phyloP scores from a whole-genome alignment of 257 asterid species.

The Solanum medicagineum region DNA sequence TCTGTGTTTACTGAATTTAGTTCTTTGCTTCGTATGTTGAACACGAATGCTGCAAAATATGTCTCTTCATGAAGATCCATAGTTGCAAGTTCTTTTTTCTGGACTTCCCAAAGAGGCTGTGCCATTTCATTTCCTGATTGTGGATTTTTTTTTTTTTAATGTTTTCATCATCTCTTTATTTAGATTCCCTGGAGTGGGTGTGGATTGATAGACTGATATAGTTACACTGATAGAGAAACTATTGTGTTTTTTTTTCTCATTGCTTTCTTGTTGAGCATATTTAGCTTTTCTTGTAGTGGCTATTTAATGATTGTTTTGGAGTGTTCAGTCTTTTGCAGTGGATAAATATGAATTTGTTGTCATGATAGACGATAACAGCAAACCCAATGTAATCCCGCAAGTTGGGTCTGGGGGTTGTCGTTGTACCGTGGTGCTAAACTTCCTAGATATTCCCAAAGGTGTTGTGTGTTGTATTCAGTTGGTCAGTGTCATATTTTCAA shows the following conservation, averaged over 20 bases:
- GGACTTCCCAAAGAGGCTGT: not conserved
- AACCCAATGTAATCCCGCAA: no score
- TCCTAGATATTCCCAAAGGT: not conserved
- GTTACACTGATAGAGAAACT: not conserved
- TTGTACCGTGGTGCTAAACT: not conserved
- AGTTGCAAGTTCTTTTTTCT: not conserved
- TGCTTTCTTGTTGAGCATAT: not conserved
- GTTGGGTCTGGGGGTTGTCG: not conserved
- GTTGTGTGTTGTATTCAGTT: not conserved
- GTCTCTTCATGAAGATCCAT: not conserved
- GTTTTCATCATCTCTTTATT: not conserved
- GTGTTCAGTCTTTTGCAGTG: not conserved
- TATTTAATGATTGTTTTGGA: not conserved
- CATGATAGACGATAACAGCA: not conserved
- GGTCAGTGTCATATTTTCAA: not conserved
- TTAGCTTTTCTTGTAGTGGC: not conserved
- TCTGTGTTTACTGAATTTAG: not conserved
- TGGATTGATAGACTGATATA: not conserved
- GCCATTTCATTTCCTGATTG: not conserved
- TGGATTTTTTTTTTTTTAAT: not conserved
- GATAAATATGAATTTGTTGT: not conserved
- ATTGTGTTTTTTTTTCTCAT: not conserved
- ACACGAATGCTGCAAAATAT: not conserved
- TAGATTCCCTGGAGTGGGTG: not conserved
- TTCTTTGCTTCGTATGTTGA: not conserved